Conservation (phyloP, 1,139 yeast species). For the Suzukiozyma palmioleophila region DNA sequence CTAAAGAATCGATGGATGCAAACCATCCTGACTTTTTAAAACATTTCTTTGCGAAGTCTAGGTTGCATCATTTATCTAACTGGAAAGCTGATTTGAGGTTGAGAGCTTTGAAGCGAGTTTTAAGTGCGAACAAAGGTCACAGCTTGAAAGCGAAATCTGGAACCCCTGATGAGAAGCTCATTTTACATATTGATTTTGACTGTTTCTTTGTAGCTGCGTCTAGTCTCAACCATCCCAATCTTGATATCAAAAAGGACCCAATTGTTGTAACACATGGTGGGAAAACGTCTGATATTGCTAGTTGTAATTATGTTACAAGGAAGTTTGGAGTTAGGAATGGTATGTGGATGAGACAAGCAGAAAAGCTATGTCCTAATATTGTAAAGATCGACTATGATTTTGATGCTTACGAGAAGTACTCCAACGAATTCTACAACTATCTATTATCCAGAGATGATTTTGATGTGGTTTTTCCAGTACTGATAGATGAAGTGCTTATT, state of each 20-base stretch:
- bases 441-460: conserved; percentile 44
- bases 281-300: conserved; percentile 71
- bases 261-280: conserved; percentile 86
- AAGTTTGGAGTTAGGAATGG: conserved; percentile 74
- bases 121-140: conserved; percentile 11
- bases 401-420: conserved; percentile 55
- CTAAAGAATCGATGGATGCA: conserved; percentile 43
- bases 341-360: conserved; percentile 79
- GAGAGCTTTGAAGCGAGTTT: conserved; percentile 47
- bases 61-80: conserved; percentile 81
- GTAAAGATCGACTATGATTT: conserved; percentile 68
- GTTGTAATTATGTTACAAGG: conserved; percentile 87
- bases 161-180: conserved; percentile 19
- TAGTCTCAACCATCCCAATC: conserved; percentile 49
- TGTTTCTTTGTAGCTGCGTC: conserved; percentile 92
- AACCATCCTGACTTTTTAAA: conserved; percentile 71
- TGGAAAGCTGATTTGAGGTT: conserved; percentile 80
- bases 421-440: conserved; percentile 48
- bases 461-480: conserved; percentile 73
- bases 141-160: too few relatives aligned
- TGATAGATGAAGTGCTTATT: conserved; percentile 84
- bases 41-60: conserved; percentile 71
- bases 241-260: conserved; percentile 57
- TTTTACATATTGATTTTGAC: conserved; percentile 87
- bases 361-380: conserved; percentile 58